Conservation (phyloP, 1,139 yeast genomes). For the Scheffersomyces quercinus region DNA sequence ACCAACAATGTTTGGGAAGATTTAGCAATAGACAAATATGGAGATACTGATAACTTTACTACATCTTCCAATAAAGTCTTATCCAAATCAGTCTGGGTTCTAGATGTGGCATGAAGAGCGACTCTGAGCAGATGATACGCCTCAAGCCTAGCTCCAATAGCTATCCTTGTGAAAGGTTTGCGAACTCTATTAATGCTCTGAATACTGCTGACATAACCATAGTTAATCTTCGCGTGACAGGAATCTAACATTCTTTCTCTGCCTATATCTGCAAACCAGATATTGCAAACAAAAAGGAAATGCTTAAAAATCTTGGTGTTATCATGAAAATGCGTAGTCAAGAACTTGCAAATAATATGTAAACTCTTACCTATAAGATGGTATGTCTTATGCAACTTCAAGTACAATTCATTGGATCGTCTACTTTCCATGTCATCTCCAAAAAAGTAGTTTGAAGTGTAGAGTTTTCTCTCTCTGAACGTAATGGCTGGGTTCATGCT, state of each 20-base stretch:
- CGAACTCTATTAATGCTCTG: slow-evolving; percentile 50
- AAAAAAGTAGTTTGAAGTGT: slow-evolving; percentile 58
- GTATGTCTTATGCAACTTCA: slow-evolving; percentile 62
- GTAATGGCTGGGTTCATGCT: slow-evolving; percentile 51
- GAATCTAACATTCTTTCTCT: slow-evolving; percentile 65
- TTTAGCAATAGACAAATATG: slow-evolving; percentile 67
- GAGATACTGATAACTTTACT: slow-evolving; percentile 66
- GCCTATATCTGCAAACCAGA: slow-evolving; percentile 87
- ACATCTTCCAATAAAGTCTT: slow-evolving; percentile 65
- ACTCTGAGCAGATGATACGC: slow-evolving; percentile 77
- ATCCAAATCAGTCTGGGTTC: slow-evolving; percentile 72
- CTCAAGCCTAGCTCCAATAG: slow-evolving; percentile 75
- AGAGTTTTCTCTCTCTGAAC: slow-evolving; percentile 60
- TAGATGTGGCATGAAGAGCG: slow-evolving; percentile 70
- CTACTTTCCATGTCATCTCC: slow-evolving; percentile 51
- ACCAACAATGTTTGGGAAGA: slow-evolving; percentile 73
- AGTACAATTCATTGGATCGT: slow-evolving; percentile 52
- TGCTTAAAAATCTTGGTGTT: slow-evolving; percentile 71
- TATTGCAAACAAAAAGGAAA: slow-evolving; percentile 64
- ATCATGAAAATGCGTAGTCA: slow-evolving; percentile 56
- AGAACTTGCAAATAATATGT: slow-evolving; percentile 56
- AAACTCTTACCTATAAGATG: slow-evolving; percentile 65
- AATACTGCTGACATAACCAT: slow-evolving; percentile 34
- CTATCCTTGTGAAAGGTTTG: slow-evolving; percentile 78
- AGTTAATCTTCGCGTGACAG: slow-evolving; percentile 44